These are phyloP conservation scores for Phytophthora nicotianae DNA, from an alignment of 352 stramenopile species.

Conservation along the genomic window DNA sequence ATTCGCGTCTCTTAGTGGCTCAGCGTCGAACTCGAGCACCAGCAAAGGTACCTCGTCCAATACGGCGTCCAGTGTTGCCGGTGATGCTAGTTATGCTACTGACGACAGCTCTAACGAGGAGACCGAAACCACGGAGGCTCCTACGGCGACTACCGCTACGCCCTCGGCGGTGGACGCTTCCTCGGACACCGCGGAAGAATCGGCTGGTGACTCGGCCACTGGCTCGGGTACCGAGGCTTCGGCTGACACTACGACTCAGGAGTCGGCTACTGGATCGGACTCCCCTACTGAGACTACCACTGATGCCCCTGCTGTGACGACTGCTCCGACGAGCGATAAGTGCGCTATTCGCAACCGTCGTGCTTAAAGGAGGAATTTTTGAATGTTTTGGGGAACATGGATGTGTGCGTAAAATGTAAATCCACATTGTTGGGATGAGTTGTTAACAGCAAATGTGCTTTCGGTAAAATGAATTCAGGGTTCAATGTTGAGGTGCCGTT, in stretches of 20 bases:
- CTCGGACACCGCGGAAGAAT: slow-evolving; percentile 2
- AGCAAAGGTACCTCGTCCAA: neutral
- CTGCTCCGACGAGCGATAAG: slow-evolving; percentile 28
- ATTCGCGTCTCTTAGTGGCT: slow-evolving; percentile 31
- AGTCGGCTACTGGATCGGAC: neutral
- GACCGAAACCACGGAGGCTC: slow-evolving; percentile 12
- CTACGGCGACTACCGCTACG: slow-evolving; percentile 15
- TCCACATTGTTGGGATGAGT: slow-evolving; percentile 17
- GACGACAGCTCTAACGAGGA: slow-evolving; percentile 7
- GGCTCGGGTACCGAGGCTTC: slow-evolving; percentile 10
- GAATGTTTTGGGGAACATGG: slow-evolving; percentile 8
- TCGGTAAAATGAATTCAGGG: too few species aligned
- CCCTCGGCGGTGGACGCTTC: slow-evolving; percentile 19
- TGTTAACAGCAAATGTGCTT: slow-evolving; percentile 4
- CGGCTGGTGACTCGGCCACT: slow-evolving; percentile 6
- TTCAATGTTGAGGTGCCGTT: neutral
- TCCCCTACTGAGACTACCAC: neutral
- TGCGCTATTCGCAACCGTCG: slow-evolving; percentile 31
- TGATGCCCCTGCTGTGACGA: slow-evolving; percentile 11
- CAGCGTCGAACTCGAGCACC: slow-evolving; percentile 23
- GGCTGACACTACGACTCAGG: neutral
- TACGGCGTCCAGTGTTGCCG: slow-evolving; percentile 17
- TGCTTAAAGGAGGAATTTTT: slow-evolving; percentile 17
- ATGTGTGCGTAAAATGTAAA: slow-evolving; percentile 28
- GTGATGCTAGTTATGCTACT: slow-evolving; percentile 2